Evolutionary conservation across 306 rosid species (phyloP), one percentile per base, ranked within the genome.

Genomic region (Styphnolobium japonicum): DNA sequence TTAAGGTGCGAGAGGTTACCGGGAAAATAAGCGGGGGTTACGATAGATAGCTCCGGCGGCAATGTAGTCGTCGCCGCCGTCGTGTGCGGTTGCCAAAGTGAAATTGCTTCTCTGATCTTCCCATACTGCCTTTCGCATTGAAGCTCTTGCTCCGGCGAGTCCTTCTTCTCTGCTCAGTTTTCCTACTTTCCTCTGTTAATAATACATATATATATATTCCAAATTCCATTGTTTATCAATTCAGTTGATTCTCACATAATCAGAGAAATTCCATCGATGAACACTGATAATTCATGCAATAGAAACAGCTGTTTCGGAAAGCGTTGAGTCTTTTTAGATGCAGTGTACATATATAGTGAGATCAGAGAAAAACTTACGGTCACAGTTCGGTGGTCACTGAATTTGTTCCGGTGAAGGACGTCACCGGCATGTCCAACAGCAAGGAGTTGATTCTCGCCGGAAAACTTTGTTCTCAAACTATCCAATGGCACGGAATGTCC

Each of bases 131-230:
- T 67, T 61, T 7, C 85, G 74, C 52, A 82, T 76, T 29, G 85
- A 53, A 21, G 75, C 85, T 82, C 85, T 70, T 8, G 85, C 85
- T 15, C 34, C 51, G 4, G 85, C 82, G 2, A 82, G 85, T 21
- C 14, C 76, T 62, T 27, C 65, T 82, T 82, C 82, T n/a, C n/a
- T n/a, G n/a, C n/a, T n/a, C 5, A 82, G 18, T 10, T 27, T 45
- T 42, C 53, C 19, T 52, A 48, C 45, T 1, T 29, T 60, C 71
- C 81, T 61, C 85, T 76, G 81, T 69, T 37, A 70, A 27, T 27
- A n/a, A 27, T 27, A 27, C 3, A 27, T 27, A 3, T 3, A 27
- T 27, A 3, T 3, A 1, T 27, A 27, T 27, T 27, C 31, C 31
- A 27, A 27, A 27, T 27, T 27, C 31, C 31, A 27, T 3, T 27